These are phyloP conservation scores for Colletotrichum incanum DNA, from an alignment of 2,329 filamentous ascomycete genomes.

Conservation along the genomic window DNA sequence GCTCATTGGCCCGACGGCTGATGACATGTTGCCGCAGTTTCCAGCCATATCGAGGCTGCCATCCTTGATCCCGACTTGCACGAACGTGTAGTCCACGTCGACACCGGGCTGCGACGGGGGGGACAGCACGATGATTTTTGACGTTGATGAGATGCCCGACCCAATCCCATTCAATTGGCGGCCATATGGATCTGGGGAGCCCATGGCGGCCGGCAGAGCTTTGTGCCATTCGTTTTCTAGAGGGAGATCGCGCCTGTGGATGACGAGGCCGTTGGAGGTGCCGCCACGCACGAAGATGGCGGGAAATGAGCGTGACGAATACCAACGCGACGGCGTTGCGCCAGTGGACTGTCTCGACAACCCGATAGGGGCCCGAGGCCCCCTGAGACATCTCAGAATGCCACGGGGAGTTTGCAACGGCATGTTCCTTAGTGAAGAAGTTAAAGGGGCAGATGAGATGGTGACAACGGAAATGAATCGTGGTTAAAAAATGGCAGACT, in stretches of 20 bases:
- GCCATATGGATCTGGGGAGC: conserved; percentile 45
- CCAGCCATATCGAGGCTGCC: conserved; percentile 69
- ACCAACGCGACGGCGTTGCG: background rate
- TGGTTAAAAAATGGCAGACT: no score
- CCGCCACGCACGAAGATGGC: conserved; percentile 57
- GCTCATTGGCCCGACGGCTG: conserved; percentile 72
- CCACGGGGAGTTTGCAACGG: background rate
- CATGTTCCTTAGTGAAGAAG: background rate
- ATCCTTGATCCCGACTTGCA: conserved; percentile 70
- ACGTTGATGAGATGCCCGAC: conserved; percentile 48
- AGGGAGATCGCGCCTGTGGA: conserved; percentile 56
- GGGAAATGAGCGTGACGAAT: conserved; percentile 48
- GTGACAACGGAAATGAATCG: no score
- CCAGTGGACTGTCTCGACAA: background rate
- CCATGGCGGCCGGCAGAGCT: conserved; percentile 50
- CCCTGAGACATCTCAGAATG: background rate
- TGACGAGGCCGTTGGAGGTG: conserved; percentile 51
- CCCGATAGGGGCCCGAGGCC: background rate
- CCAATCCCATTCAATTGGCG: conserved; percentile 45
- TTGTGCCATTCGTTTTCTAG: conserved; percentile 51
- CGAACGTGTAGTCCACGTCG: conserved; percentile 74
- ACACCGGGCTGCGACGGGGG: conserved; percentile 58
- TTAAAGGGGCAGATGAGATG: background rate
- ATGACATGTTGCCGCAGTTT: conserved; percentile 75
- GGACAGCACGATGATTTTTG: conserved; percentile 72